Conservation (phyloP, 2,329 filamentous ascomycete genomes). For the Phaeosphaeriaceae sp. region DNA sequence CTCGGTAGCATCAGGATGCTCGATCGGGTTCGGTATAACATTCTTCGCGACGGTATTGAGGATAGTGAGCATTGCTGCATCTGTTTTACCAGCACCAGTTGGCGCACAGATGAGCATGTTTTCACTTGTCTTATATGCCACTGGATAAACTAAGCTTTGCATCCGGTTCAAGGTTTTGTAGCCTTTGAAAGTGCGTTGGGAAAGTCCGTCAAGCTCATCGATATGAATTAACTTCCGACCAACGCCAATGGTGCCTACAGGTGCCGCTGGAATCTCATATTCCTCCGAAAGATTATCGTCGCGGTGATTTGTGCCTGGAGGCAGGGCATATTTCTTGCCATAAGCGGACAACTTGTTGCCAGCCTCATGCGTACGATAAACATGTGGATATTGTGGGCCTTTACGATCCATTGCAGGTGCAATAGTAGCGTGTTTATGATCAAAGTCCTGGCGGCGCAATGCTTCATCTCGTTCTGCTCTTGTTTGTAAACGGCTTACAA, state of each 20-base stretch:
- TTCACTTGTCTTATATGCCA: slow-evolving; percentile 93
- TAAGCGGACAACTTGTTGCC: slow-evolving; percentile 83
- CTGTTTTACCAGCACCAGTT: slow-evolving; percentile 97
- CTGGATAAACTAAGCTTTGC: slow-evolving; percentile 95
- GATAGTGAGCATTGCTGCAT: slow-evolving; percentile 96
- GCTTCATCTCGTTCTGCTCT: slow-evolving; percentile 79
- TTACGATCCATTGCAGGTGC: slow-evolving; percentile 72
- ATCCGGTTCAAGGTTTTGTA: slow-evolving; percentile 95
- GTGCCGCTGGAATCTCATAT: slow-evolving; percentile 81
- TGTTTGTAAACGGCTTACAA: slow-evolving; percentile 69
- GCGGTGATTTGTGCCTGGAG: slow-evolving; percentile 72
- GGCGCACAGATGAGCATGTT: slow-evolving; percentile 99
- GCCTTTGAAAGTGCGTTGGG: slow-evolving; percentile 87
- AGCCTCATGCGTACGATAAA: slow-evolving; percentile 82
- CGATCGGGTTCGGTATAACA: slow-evolving; percentile 77
- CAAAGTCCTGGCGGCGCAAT: slow-evolving; percentile 74
- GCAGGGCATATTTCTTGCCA: slow-evolving; percentile 83
- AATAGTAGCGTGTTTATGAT: slow-evolving; percentile 80
- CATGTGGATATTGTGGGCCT: slow-evolving; percentile 85
- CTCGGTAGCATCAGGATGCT: slow-evolving; percentile 73
- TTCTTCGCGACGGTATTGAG: slow-evolving; percentile 90
- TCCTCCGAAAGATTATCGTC: slow-evolving; percentile 87
- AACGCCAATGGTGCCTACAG: slow-evolving; percentile 74
- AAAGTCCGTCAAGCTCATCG: slow-evolving; percentile 84
- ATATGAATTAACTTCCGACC: slow-evolving; percentile 81